Evolutionary conservation across 352 stramenopile species (phyloP).

Genomic region (Pythium volutum): DNA sequence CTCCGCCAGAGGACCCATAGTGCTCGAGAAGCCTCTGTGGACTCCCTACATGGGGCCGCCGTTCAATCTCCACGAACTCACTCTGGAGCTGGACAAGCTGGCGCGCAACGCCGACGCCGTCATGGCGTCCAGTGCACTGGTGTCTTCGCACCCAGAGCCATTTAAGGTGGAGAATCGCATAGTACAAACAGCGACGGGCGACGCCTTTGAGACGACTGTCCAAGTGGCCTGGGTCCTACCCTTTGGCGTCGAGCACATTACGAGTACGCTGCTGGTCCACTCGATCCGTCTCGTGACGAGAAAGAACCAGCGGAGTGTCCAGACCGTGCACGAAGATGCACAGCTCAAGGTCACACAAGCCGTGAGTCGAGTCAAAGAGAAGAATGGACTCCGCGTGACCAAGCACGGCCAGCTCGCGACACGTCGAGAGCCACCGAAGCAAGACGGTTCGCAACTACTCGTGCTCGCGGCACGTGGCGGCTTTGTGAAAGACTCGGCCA

Average conservation of each 20-base stretch:
- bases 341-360: background rate
- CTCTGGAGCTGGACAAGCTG: background rate
- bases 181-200: background rate
- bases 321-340: background rate
- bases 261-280: background rate
- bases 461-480: background rate
- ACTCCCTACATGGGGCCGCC: background rate
- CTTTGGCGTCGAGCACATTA: background rate
- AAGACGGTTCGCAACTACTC: background rate
- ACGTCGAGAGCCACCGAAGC: background rate
- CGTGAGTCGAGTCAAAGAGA: background rate
- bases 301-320: background rate
- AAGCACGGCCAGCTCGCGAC: conserved; percentile 1
- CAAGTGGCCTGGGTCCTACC: background rate
- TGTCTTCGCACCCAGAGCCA: background rate
- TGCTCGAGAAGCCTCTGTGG: background rate
- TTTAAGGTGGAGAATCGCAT: background rate
- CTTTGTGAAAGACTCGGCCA: background rate
- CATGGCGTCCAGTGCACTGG: background rate
- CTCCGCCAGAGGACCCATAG: background rate
- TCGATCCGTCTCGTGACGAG: background rate
- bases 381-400: background rate
- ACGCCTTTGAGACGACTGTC: background rate
- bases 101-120: background rate
- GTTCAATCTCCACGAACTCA: background rate